These are phyloP conservation scores for Arachis hypogaea DNA, from an alignment of 306 rosid species.

Conservation along the genomic window DNA sequence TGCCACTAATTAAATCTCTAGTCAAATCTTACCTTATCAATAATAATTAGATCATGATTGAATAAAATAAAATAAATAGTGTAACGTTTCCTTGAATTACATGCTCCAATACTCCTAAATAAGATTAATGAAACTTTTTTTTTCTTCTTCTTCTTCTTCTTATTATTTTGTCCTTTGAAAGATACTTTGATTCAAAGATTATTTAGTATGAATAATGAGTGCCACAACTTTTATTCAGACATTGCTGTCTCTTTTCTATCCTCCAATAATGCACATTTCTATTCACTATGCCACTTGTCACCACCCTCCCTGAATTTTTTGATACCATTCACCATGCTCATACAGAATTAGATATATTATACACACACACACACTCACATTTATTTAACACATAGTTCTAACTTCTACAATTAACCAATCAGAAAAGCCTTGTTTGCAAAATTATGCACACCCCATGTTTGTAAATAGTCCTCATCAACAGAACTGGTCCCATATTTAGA, in stretches of 20 bases:
- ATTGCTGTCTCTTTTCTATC: constrained; percentile 20
- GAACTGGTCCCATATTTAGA: constrained; percentile 28
- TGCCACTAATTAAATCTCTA: too few relatives aligned
- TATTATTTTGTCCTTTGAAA: neutral
- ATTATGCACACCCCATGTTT: constrained; percentile 1
- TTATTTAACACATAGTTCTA: too few relatives aligned
- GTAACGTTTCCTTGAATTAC: too few relatives aligned
- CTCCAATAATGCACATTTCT: constrained; percentile 13
- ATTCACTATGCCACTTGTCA: constrained; percentile 34
- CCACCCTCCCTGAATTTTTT: neutral
- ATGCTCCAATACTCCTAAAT: too few relatives aligned
- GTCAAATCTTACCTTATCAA: too few relatives aligned
- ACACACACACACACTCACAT: too few relatives aligned
- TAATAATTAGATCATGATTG: too few relatives aligned
- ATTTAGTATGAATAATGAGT: neutral
- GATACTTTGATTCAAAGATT: neutral
- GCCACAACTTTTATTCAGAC: constrained; percentile 15
- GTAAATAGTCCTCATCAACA: neutral
- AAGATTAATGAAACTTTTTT: too few relatives aligned
- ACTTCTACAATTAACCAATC: too few relatives aligned
- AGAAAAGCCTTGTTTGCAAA: neutral
- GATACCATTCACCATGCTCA: constrained; percentile 33
- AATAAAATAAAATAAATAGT: too few relatives aligned
- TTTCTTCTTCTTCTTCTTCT: neutral
- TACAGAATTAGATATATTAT: constrained; percentile 10